Conservation (phyloP, 805 yeast genomes). For the Candida anglica region DNA sequence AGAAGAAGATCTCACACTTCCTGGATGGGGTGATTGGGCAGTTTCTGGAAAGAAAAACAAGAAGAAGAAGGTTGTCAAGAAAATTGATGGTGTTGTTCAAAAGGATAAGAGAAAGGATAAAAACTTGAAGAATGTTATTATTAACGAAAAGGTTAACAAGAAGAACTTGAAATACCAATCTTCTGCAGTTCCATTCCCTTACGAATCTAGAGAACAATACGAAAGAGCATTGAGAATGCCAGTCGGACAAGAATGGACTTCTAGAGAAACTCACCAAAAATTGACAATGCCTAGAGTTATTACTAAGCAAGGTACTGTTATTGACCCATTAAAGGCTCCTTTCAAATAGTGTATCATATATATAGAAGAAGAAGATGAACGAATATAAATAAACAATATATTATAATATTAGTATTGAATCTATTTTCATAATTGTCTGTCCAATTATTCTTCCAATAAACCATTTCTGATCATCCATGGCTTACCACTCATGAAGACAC, state of each 20-base stretch:
- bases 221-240: conserved; percentile 93
- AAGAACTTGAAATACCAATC: conserved; percentile 84
- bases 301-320: conserved; percentile 82
- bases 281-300: conserved; percentile 85
- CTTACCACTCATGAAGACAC: conserved; percentile 71
- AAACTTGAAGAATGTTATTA: conserved; percentile 73
- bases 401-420: no score
- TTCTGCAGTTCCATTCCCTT: conserved; percentile 91
- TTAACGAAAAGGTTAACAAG: conserved; percentile 83
- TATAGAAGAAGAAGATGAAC: neutral
- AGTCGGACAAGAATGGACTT: conserved; percentile 95
- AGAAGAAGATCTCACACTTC: conserved; percentile 78
- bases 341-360: conserved; percentile 40
- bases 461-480: conserved; percentile 86
- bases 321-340: conserved; percentile 90
- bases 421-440: no score
- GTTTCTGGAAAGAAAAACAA: conserved; percentile 46
- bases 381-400: neutral
- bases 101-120: conserved; percentile 75
- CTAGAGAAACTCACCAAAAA: conserved; percentile 81
- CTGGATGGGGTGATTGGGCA: conserved; percentile 99
- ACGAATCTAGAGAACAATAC: conserved; percentile 88
- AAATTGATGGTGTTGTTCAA: conserved; percentile 70
- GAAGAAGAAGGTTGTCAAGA: conserved; percentile 59
- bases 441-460: conserved; percentile 34